These are phyloP conservation scores for Syzygium aqueum DNA, from an alignment of 345 rosid genomes.

Conservation along the genomic window DNA sequence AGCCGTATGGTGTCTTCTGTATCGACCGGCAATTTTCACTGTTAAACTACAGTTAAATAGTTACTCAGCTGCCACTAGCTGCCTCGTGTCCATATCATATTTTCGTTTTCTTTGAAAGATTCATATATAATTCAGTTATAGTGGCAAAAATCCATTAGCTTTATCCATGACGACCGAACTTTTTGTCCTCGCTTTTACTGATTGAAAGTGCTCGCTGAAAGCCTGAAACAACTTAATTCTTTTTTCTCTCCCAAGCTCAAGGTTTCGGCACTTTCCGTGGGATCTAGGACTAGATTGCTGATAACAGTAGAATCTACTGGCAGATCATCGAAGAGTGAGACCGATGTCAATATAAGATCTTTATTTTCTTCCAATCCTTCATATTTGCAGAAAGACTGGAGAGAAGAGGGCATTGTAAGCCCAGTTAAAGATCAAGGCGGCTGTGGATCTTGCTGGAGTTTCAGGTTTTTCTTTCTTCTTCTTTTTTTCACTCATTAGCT, in stretches of 20 bases:
- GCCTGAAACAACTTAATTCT: not conserved
- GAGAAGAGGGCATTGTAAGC: constrained; percentile 72
- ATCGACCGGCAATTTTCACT: not conserved
- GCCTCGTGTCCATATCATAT: not conserved
- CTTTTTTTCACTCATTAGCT: not conserved
- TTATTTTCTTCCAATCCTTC: not conserved
- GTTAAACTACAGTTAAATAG: not conserved
- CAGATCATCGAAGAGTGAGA: not conserved
- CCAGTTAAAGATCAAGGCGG: constrained; percentile 77
- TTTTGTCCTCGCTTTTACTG: not conserved
- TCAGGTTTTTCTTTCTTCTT: constrained; percentile 41
- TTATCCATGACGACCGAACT: not conserved
- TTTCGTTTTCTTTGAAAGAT: not conserved
- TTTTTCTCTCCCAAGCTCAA: not conserved
- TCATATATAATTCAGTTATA: not conserved
- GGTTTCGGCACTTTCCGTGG: not conserved
- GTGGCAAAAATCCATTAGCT: not conserved
- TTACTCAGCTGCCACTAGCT: not conserved
- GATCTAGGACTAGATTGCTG: not conserved
- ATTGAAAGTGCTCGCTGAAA: not conserved
- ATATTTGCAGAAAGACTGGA: constrained; percentile 81
- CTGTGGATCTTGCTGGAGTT: constrained; percentile 99
- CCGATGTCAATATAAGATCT: not conserved
- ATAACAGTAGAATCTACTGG: not conserved
- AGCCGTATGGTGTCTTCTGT: not conserved